phyloP scores from a whole-genome alignment of 1,139 yeast species.

The Candida sp. region DNA sequence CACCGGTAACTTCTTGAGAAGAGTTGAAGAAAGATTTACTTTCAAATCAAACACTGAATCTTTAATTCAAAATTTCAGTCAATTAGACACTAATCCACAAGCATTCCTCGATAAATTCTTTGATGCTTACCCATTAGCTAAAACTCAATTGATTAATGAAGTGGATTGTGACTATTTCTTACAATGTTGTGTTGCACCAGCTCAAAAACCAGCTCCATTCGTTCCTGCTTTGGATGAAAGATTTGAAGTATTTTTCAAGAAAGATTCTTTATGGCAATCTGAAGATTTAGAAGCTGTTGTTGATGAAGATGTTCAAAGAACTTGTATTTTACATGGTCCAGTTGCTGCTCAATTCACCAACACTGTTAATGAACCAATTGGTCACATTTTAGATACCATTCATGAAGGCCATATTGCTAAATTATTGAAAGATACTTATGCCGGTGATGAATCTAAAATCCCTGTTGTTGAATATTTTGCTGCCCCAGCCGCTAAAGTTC shows the following conservation, averaged over 20 bases:
- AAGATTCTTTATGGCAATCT: slow-evolving; percentile 98
- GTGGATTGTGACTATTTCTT: slow-evolving; percentile 95
- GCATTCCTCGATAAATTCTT: slow-evolving; percentile 58
- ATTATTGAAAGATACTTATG: slow-evolving; percentile 67
- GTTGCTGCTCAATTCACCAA: slow-evolving; percentile 95
- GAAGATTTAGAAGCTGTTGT: slow-evolving; percentile 96
- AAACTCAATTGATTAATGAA: slow-evolving; percentile 81
- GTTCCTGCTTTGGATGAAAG: slow-evolving; percentile 93
- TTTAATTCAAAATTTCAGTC: slow-evolving; percentile 68
- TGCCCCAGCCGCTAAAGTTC: slow-evolving; percentile 30
- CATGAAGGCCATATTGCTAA: slow-evolving; percentile 85
- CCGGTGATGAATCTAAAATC: slow-evolving; percentile 63
- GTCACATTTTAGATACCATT: slow-evolving; percentile 81
- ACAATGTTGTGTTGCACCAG: slow-evolving; percentile 76
- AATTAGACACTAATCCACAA: slow-evolving; percentile 63
- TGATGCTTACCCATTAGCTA: slow-evolving; percentile 67
- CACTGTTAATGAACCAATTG: slow-evolving; percentile 87
- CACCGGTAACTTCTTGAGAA: slow-evolving; percentile 81
- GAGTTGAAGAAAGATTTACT: slow-evolving; percentile 96
- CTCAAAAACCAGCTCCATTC: slow-evolving; percentile 97
- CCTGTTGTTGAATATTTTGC: slow-evolving; percentile 93
- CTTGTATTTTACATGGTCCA: slow-evolving; percentile 98
- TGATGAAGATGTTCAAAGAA: slow-evolving; percentile 95
- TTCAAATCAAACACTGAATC: slow-evolving; percentile 50
- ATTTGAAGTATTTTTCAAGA: slow-evolving; percentile 95